Conservation (phyloP, 192 early-diverging fungal genomes). For the Phycomyces blakesleeanus region DNA sequence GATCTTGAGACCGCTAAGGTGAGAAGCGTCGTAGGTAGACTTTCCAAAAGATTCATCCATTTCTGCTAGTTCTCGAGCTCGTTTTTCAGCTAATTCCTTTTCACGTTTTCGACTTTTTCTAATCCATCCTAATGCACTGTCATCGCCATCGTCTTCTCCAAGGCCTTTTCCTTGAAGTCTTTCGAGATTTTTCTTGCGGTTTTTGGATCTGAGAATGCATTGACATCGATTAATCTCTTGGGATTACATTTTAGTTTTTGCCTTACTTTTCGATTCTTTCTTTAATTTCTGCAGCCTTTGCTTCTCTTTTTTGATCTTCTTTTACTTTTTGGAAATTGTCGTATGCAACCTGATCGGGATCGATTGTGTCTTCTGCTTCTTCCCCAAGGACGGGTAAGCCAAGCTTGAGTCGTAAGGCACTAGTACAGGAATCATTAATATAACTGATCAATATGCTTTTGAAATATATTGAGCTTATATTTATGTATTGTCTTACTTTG, state of each 20-base stretch:
- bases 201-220: slow-evolving; percentile 37
- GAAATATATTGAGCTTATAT: too few relatives aligned
- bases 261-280: slow-evolving; percentile 52
- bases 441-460: too few relatives aligned
- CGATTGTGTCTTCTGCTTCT: slow-evolving; percentile 27
- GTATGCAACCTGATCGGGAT: slow-evolving; percentile 44
- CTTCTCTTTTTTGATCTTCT: slow-evolving; percentile 48
- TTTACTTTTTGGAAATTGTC: slow-evolving; percentile 54
- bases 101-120: slow-evolving; percentile 50
- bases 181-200: slow-evolving; percentile 43
- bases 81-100: slow-evolving; percentile 43
- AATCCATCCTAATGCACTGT: slow-evolving; percentile 66
- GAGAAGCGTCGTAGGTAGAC: slow-evolving; percentile 33
- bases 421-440: slow-evolving; percentile 17
- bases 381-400: slow-evolving; percentile 48
- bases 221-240: neutral
- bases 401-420: slow-evolving; percentile 49
- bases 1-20: slow-evolving; percentile 73
- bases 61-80: slow-evolving; percentile 38
- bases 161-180: slow-evolving; percentile 60
- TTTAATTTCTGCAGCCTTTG: slow-evolving; percentile 45
- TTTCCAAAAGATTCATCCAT: slow-evolving; percentile 37
- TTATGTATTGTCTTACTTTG: slow-evolving; percentile 38
- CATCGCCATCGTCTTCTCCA: slow-evolving; percentile 62
- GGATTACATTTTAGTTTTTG: slow-evolving; percentile 7